Base-by-base conservation (phyloP, 2,329 filamentous ascomycete genomes). In the Claviceps paspali region DNA sequence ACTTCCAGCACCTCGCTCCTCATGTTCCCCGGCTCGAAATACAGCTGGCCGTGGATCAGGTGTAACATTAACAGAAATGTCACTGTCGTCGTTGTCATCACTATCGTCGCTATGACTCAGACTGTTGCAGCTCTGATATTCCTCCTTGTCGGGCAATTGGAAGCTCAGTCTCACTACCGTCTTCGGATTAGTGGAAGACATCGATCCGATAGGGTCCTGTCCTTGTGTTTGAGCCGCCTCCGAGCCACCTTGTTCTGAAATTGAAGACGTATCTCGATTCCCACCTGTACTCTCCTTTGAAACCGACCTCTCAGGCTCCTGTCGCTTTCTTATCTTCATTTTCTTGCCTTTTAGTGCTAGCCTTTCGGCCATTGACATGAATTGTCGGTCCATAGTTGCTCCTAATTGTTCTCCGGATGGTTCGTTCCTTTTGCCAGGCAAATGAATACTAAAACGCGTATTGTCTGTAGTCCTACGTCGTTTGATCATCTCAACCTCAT, bases 341-440 rank as follows among this genome's bases (percentile, higher is more conserved):
- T 61, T 65, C 50, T 63, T 73, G 9, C 70, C 70, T 36, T 56
- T 61, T 2, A 70, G 54, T 24, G 63, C 67, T 61, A 73, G 66
- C n/a, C 68, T 62, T 45, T 75, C 70, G 27, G 64, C 62, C 64
- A 76, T 65, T 5, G 71, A 74, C 56, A 75, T 57, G 33, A 67
- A 62, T 9, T 57, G 52, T 9, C 48, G 49, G 32, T 49, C 45
- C 22, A 40, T 12, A 17, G 35, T 21, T 14, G 21, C n/a, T 35
- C 19, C 29, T 9, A 6, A 31, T 29, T n/a, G 11, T 29, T 28
- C 10, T 31, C 24, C 15, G 15, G 12, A 29, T 11, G 14, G 5
- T 28, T 21, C 26, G 15, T 24, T 28, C 23, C 12, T 33, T 42
- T 32, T 14, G 37, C 35, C 8, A 19, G 29, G 27, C 19, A 22